Evolutionary conservation across 192 early-diverging fungal species (phyloP), one percentile per base, ranked within the genome.

Genomic region (Dissophora globulifera): DNA sequence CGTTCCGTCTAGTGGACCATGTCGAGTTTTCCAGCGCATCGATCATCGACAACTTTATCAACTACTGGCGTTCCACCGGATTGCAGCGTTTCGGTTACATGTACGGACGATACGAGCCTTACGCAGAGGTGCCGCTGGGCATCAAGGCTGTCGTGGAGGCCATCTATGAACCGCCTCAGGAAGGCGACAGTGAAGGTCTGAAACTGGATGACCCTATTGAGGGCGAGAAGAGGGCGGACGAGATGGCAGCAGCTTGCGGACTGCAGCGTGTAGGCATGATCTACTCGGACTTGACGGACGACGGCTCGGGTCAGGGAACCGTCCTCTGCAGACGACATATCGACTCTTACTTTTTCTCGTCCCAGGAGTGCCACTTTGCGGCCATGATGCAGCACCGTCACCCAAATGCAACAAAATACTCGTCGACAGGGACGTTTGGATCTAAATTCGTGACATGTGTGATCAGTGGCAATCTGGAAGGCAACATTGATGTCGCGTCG

Each of bases 371-470:
- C 62, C 84, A 90, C 16, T 90, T 97, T 62, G 86, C 93, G 2
- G 95, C 96, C 0, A 86, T 93, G 30, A 89, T 94, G 86, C 93
- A 99, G 71, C 79, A 83, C 40, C 79, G 81, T 63, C 75, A 95
- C 67, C 94, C 92, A 25, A 89, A 87, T 20, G 48, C 78, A 4
- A 88, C 88, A 54, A 85, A 86, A 57, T 96, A 92, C 82, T 89
- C 93, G 9, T 69, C 83, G 17, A 86, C 87, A 1, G 94, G 94
- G 2, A 82, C 87, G 22, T 98, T 94, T 79, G 93, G 94, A 15
- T 93, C 90, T 69, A 93, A 96, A 60, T 97, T 99, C 79, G 95
- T 98, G 29, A 98, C 96, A 0, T 94, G 91, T 79, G 91, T 96
- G 6, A 83, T 99, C n/a, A 83, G 90, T n/a, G 96, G 96, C 13